Evolutionary conservation across 148 eudicot species (phyloP).

Genomic region (Agrostemma githago): DNA sequence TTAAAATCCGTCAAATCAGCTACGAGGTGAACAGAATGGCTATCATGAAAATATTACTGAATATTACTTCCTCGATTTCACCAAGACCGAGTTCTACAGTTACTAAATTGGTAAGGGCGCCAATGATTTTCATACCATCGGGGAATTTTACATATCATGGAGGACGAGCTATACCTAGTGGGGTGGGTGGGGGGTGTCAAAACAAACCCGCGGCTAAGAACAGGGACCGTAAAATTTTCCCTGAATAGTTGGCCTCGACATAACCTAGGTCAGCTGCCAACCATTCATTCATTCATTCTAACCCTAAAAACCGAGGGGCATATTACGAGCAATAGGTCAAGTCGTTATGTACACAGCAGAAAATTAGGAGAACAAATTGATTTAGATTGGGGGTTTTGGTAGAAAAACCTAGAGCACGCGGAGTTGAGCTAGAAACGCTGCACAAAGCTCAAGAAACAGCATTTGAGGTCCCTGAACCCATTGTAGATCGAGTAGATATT

Average conservation of each 20-base stretch:
- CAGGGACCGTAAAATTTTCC: neutral
- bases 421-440: constrained; percentile 96
- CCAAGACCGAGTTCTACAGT: neutral
- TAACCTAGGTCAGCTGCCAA: constrained; percentile 18
- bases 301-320: constrained; percentile 10
- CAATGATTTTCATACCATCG: neutral
- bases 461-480: constrained; percentile 87
- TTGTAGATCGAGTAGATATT: constrained; percentile 90
- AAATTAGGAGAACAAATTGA: neutral
- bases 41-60: neutral
- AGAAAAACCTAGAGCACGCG: constrained; percentile 53
- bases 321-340: constrained; percentile 18
- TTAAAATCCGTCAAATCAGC: neutral
- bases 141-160: neutral
- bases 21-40: neutral
- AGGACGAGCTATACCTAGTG: neutral
- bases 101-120: neutral
- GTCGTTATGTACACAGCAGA: constrained; percentile 15
- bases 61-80: neutral
- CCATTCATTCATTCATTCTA: neutral
- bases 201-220: neutral
- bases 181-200: neutral
- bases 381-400: constrained; percentile 2
- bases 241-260: neutral
- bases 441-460: constrained; percentile 84